Conservation (phyloP, 352 stramenopile genomes). For the Pythium phragmiticola region DNA sequence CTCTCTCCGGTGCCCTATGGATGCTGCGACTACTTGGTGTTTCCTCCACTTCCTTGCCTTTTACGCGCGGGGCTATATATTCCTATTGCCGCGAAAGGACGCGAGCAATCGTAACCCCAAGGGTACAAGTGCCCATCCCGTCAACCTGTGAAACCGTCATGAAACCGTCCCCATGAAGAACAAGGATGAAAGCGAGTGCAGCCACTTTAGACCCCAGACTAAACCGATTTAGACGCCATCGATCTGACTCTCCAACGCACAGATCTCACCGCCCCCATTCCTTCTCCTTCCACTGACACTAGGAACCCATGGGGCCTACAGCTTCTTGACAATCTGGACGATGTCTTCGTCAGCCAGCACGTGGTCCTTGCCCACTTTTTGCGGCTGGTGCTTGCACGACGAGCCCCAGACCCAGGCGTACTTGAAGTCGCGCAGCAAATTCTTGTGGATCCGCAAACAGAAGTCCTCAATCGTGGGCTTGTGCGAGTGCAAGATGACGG, state of each 20-base stretch:
- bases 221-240: too few relatives aligned
- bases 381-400: constrained; percentile 98
- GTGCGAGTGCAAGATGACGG: constrained; percentile 97
- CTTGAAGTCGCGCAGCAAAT: constrained; percentile 88
- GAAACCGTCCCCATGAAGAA: not conserved
- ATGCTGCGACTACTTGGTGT: too few relatives aligned
- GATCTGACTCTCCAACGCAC: not conserved
- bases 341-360: constrained; percentile 98
- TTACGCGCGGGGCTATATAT: not conserved
- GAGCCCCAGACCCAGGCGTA: constrained; percentile 98
- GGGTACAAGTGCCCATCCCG: constrained; percentile 10
- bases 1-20: not conserved
- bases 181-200: not conserved
- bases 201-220: not conserved
- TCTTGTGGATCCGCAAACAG: constrained; percentile 94
- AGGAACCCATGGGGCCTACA: constrained; percentile 37
- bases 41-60: not conserved
- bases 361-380: constrained; percentile 98
- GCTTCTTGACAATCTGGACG: constrained; percentile 98
- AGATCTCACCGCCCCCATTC: not conserved
- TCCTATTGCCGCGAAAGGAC: not conserved
- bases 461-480: constrained; percentile 96
- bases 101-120: not conserved
- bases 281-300: not conserved
- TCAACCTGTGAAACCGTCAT: too few relatives aligned